These are phyloP conservation scores for Ganoderma sp. DNA, from an alignment of 1,284 basidiomycete species.

Conservation along the genomic window DNA sequence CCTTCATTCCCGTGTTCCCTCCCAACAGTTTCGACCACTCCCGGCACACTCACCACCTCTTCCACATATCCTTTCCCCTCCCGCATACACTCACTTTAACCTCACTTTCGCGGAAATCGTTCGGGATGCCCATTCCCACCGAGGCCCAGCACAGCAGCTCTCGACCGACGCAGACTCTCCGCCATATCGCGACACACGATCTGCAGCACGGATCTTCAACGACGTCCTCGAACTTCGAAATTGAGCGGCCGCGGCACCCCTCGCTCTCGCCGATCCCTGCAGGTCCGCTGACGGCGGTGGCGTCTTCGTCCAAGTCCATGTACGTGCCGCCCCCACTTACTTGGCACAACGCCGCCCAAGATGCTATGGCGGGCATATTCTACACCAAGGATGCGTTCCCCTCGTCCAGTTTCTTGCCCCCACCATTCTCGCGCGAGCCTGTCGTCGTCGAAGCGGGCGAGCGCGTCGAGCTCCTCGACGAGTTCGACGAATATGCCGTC, in stretches of 20 bases:
- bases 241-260: slow-evolving; percentile 29
- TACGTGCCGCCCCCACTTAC: slow-evolving; percentile 30
- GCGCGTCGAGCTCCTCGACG: slow-evolving; percentile 37
- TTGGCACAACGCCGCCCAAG: slow-evolving; percentile 35
- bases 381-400: slow-evolving; percentile 40
- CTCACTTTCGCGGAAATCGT: background rate
- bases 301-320: slow-evolving; percentile 17
- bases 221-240: slow-evolving; percentile 28
- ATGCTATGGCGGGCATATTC: slow-evolving; percentile 38
- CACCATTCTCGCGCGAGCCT: slow-evolving; percentile 38
- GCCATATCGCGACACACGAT: slow-evolving; percentile 21
- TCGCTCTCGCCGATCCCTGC: slow-evolving; percentile 23
- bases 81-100: background rate
- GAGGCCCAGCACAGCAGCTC: slow-evolving; percentile 21
- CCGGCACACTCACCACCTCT: background rate
- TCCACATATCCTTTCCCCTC: background rate
- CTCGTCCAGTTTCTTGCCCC: slow-evolving; percentile 31
- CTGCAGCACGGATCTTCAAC: slow-evolving; percentile 26
- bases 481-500: slow-evolving; percentile 37
- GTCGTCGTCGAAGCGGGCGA: slow-evolving; percentile 35
- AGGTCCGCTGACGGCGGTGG: background rate
- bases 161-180: slow-evolving; percentile 16
- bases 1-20: slow-evolving; percentile 2
- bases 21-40: background rate
- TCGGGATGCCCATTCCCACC: slow-evolving; percentile 29